A percentile compares a stretch with the other conserved stretches of the same genome.
Evolutionary conservation across 2,329 filamentous ascomycete genomes (phyloP).

Genomic region (Calonectria pteridis): DNA sequence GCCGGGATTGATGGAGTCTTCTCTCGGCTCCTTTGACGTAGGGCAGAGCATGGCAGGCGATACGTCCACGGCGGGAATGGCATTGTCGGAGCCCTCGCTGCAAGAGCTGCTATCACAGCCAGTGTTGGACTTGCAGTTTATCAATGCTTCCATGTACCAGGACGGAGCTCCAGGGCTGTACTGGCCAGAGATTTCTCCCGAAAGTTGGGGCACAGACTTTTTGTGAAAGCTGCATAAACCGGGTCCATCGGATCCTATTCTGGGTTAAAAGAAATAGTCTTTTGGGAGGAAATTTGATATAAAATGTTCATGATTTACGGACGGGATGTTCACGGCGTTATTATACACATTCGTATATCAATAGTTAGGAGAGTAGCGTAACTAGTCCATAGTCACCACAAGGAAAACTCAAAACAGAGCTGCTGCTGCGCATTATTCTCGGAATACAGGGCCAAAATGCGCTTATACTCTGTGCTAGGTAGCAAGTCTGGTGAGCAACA

Average conservation of each 20-base stretch:
- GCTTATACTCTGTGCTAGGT: too few species aligned
- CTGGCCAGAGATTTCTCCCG: conserved; percentile 44
- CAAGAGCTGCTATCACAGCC: conserved; percentile 51
- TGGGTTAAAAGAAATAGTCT: background rate
- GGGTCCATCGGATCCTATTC: background rate
- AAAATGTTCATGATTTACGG: background rate
- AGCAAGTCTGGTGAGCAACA: background rate
- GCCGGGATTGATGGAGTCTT: conserved; percentile 24
- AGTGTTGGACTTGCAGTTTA: conserved; percentile 49
- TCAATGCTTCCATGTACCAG: conserved; percentile 47
- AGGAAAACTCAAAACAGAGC: background rate
- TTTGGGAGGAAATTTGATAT: background rate
- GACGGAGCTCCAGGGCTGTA: conserved; percentile 40
- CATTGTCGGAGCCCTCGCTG: conserved; percentile 50
- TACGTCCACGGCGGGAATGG: conserved; percentile 50
- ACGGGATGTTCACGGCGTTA: background rate
- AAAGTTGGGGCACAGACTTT: conserved; percentile 37
- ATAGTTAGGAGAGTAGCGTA: background rate
- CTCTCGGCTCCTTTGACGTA: conserved; percentile 33
- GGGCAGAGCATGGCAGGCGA: conserved; percentile 19
- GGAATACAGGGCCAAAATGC: too few species aligned
- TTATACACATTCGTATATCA: background rate
- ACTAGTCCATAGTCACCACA: too few species aligned
- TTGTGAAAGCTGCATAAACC: background rate
- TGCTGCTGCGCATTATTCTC: too few species aligned